Evolutionary conservation across 1,139 yeast genomes (phyloP).

Genomic region (Kodamaea arcana): DNA sequence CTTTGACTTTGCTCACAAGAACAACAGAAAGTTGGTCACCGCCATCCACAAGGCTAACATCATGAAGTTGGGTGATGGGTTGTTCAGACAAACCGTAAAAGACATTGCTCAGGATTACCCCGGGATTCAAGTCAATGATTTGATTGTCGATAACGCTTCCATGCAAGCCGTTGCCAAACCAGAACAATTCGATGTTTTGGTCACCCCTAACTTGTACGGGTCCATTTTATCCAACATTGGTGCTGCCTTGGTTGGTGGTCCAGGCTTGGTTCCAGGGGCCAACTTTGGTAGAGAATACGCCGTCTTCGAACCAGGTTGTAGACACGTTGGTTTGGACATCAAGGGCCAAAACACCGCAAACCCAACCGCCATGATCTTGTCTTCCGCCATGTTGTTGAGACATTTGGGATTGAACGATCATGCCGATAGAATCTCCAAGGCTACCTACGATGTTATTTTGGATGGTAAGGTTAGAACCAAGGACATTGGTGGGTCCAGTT

Average conservation of each 20-base stretch:
- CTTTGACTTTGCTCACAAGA: constrained; percentile 88
- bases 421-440: constrained; percentile 83
- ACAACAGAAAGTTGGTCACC: constrained; percentile 88
- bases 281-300: constrained; percentile 98
- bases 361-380: constrained; percentile 96
- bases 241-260: constrained; percentile 98
- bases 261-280: constrained; percentile 98
- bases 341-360: constrained; percentile 92
- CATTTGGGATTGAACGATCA: constrained; percentile 83
- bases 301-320: constrained; percentile 98
- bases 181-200: constrained; percentile 96
- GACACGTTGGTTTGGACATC: constrained; percentile 97
- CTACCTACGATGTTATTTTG: constrained; percentile 84
- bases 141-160: constrained; percentile 97
- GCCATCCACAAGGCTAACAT: constrained; percentile 99
- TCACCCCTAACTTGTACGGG: constrained; percentile 97
- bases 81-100: constrained; percentile 91
- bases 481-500: constrained; percentile 85
- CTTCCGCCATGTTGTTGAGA: constrained; percentile 87
- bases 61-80: constrained; percentile 98
- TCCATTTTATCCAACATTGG: constrained; percentile 96
- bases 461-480: constrained; percentile 77
- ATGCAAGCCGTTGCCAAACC: constrained; percentile 99
- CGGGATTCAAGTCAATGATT: constrained; percentile 77
- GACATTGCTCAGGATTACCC: constrained; percentile 90